These are phyloP conservation scores for Hibiscus trionum DNA, from an alignment of 345 rosid genomes.

Conservation along the genomic window DNA sequence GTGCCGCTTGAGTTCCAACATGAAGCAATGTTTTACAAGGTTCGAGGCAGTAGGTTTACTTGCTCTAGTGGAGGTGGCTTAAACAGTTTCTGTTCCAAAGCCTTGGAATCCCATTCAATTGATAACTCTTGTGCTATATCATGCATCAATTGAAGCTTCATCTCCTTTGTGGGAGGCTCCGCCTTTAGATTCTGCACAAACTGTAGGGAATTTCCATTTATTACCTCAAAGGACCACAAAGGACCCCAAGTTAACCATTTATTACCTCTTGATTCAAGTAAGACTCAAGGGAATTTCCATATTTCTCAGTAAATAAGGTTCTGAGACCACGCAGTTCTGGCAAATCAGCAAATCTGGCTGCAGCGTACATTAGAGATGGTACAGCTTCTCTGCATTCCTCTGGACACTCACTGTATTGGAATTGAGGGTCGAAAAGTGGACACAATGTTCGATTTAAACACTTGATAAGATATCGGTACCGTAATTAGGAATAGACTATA, in stretches of 20 bases:
- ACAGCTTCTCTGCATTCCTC: conserved; percentile 73
- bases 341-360: conserved; percentile 78
- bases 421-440: not conserved
- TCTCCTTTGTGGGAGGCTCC: conserved; percentile 6
- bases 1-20: not conserved
- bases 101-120: conserved; percentile 51
- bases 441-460: not conserved
- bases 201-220: not conserved
- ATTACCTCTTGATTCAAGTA: conserved; percentile 55
- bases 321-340: conserved; percentile 78
- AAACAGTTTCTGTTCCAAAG: conserved; percentile 16
- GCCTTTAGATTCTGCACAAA: conserved; percentile 3
- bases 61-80: not conserved
- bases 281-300: conserved; percentile 43
- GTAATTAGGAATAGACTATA: not conserved
- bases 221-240: not conserved
- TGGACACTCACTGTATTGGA: conserved; percentile 64
- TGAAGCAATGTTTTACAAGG: not conserved
- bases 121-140: not conserved
- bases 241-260: not conserved
- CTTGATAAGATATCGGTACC: not conserved
- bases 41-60: conserved; percentile 18
- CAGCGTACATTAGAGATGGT: conserved; percentile 65
- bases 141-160: not conserved
- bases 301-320: conserved; percentile 46